phyloP scores from a whole-genome alignment of 2,329 filamentous ascomycete genomes.

The Dactylellina sp. region DNA sequence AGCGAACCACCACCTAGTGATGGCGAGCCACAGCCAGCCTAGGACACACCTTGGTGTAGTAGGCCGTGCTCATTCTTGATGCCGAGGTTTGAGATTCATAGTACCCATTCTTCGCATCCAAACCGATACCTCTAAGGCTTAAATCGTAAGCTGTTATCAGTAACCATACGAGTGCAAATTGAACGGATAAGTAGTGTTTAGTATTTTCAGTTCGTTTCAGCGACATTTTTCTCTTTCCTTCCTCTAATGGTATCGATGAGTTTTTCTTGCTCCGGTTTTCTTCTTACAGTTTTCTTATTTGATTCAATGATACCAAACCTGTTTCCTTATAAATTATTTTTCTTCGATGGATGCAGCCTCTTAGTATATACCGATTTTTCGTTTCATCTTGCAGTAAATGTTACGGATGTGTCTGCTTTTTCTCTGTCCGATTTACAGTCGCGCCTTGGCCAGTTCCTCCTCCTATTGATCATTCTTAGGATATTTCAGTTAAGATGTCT shows the following conservation, averaged over 20 bases:
- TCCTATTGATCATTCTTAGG: not conserved
- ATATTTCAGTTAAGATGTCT: no score
- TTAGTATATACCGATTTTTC: not conserved
- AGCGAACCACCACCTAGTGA: not conserved
- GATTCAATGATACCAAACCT: slow-evolving; percentile 47
- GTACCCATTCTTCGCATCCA: no score
- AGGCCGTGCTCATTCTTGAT: no score
- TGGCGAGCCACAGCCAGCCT: slow-evolving; percentile 10
- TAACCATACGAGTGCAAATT: no score
- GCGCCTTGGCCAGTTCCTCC: not conserved
- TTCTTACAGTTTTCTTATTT: not conserved
- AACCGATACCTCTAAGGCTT: no score
- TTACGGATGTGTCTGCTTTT: not conserved
- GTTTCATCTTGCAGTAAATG: not conserved
- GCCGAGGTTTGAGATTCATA: no score
- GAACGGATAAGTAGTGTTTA: no score
- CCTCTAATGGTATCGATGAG: not conserved
- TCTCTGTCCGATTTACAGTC: not conserved
- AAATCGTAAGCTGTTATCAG: no score
- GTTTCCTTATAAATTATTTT: not conserved
- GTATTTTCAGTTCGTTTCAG: no score
- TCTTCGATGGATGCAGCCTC: not conserved
- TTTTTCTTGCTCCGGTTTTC: not conserved
- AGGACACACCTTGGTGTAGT: not conserved
- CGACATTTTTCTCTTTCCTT: no score